Base-by-base conservation (phyloP, 768 basidiomycete species). In the Mycena amicta region DNA sequence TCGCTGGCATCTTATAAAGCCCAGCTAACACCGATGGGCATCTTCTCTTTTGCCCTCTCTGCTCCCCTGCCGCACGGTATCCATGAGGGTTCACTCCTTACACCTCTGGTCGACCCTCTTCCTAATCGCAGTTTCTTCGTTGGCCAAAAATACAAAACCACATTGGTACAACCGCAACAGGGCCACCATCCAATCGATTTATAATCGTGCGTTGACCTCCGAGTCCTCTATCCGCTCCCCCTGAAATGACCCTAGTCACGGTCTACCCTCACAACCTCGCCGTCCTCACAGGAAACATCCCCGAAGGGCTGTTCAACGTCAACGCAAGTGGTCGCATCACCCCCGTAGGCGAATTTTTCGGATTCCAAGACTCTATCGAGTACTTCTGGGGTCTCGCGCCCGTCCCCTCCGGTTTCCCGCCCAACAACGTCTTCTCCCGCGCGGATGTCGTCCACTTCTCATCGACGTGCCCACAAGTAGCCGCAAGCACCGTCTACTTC, bases 401-500 rank as follows among this genome's bases (percentile, higher is more conserved):
- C 22, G n/a, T 55, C 11, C 53, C 53, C 3, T 2, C 13, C 15
- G n/a, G n/a, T n/a, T n/a, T n/a, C 20, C 5, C 29, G 18, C 50
- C 45, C 33, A 45, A 37, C 25, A 33, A n/a, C 13, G 22, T 45
- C 43, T 26, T 57, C 25, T 37, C 15, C 39, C 39, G 39, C 3
- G 55, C 55, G 33, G 50, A 46, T 3, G 12, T 57, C 40, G 27
- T 16, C 5, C 47, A 50, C 33, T 57, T 57, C 22, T 31, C 50
- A 3, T 57, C 55, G 2, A 47, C 47, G 8, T 53, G 52, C 39
- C 13, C 52, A 3, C 23, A 57, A 29, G 56, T 57, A 13, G 56
- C 56, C 20, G 50, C 56, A 5, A 57, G 56, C 56, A 52, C 50
- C 18, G 56, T 57, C 11, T 52, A 57, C 39, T 50, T 57, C 11